Base-by-base conservation (phyloP, 1,284 basidiomycete genomes). In the Naganishia albida region DNA sequence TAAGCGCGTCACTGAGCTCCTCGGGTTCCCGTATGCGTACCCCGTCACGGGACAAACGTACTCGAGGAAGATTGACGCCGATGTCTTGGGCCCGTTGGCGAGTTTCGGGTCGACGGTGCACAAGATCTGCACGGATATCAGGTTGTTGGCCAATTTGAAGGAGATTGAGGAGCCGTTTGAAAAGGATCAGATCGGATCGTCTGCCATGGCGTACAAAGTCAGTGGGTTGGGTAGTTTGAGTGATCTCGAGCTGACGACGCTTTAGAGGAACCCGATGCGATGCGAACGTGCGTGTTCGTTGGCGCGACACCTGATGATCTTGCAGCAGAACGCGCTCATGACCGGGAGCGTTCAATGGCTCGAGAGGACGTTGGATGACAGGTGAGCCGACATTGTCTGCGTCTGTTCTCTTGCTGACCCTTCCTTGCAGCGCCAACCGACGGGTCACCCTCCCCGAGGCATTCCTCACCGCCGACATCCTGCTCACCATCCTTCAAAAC, bases 141-240 rank as follows among this genome's bases (percentile, higher is more conserved):
- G 93, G 40, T 81, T 97, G 42, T 82, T 97, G 55, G 93, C 93
- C 13, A 93, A 93, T 80, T 81, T 99, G 68, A 98, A 99, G 84
- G 96, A 99, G 85, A 83, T 99, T 53, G 96, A 99, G 80, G 96
- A 99, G 77, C 96, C 96, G 0, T 99, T 99, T 78, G 96, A 99
- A 80, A 91, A 93, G 70, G 95, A 95, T 62, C 96, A 99, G 82
- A 99, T 99, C 72, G 96, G 96, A n/a, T 91, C 89, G 10, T 92
- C 90, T 1, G 94, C 94, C 18, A 99, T 99, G 95, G 95, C 96
- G 2, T 99, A 99, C 86, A 99, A 99, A 83, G 75, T 77, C 44
- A 38, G 70, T 68, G 44, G 20, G 2, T n/a, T n/a, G n/a, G n/a
- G n/a, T n/a, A n/a, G n/a, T n/a, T n/a, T n/a, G n/a, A n/a, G n/a